A percentile compares a stretch with the other conserved stretches of the same genome.
Evolutionary conservation across 139 green algal genomes (phyloP).

Genomic region (Diplosphaera chodatii): DNA sequence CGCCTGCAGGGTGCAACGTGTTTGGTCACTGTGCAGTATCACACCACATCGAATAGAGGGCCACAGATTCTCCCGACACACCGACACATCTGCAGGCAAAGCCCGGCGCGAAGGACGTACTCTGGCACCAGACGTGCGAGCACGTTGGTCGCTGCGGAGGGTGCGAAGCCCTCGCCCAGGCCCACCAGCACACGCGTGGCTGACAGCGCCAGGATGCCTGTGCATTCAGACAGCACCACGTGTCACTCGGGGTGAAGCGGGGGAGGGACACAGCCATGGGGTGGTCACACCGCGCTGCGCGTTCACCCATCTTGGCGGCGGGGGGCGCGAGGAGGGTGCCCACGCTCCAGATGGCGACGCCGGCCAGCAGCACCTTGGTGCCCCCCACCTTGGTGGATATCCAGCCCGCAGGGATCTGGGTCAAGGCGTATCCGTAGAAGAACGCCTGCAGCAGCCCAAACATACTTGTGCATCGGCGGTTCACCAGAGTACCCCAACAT

Average conservation of each 20-base stretch:
- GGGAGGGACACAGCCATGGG: too few relatives aligned
- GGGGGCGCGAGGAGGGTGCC: constrained; percentile 83
- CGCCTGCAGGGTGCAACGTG: too few relatives aligned
- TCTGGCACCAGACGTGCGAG: constrained; percentile 65
- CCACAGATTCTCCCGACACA: not conserved
- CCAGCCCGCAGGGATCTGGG: constrained; percentile 89
- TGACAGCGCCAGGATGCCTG: constrained; percentile 70
- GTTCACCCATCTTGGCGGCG: constrained; percentile 45
- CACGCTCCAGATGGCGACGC: constrained; percentile 87
- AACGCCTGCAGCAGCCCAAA: not conserved
- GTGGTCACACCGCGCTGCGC: too few relatives aligned
- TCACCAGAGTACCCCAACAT: too few relatives aligned
- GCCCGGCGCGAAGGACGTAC: too few relatives aligned
- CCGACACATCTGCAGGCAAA: not conserved
- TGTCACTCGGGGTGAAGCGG: too few relatives aligned
- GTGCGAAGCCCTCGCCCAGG: constrained; percentile 92
- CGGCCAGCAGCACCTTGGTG: constrained; percentile 73
- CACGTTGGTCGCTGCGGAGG: constrained; percentile 85
- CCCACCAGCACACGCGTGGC: constrained; percentile 66
- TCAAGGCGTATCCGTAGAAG: constrained; percentile 76
- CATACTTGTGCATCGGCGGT: too few relatives aligned
- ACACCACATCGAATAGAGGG: too few relatives aligned
- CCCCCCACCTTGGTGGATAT: constrained; percentile 84
- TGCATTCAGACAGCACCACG: too few relatives aligned
- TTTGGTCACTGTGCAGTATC: too few relatives aligned